These are phyloP conservation scores for Sporothrix inflata DNA, from an alignment of 2,329 filamentous ascomycete species.

Conservation along the genomic window DNA sequence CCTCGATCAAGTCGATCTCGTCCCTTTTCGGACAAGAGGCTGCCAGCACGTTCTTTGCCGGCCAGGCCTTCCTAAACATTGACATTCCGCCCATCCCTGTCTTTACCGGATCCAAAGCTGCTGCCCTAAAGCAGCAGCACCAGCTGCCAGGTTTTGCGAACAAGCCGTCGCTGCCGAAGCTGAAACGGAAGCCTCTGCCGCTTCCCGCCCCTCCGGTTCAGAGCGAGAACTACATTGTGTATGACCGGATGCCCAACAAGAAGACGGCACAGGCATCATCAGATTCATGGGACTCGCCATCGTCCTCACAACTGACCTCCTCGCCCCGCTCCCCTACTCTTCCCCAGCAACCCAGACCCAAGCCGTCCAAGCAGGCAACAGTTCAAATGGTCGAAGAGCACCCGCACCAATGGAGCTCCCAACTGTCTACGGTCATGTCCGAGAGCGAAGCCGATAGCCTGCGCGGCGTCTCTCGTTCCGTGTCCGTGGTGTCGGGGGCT, in stretches of 20 bases:
- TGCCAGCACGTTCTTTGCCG: constrained; percentile 44
- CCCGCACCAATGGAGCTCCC: constrained; percentile 65
- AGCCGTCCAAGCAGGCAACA: constrained; percentile 33
- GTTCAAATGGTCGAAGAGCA: constrained; percentile 53
- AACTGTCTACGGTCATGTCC: constrained; percentile 66
- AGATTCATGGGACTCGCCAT: constrained; percentile 37
- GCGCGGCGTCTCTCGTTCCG: constrained; percentile 52
- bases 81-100: constrained; percentile 40
- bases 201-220: constrained; percentile 25
- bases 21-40: constrained; percentile 56
- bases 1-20: constrained; percentile 55
- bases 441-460: constrained; percentile 60
- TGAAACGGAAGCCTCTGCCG: constrained; percentile 32
- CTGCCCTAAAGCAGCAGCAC: constrained; percentile 4
- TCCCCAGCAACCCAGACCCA: constrained; percentile 26
- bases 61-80: constrained; percentile 47
- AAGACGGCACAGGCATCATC: not conserved
- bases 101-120: constrained; percentile 33
- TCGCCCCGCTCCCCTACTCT: constrained; percentile 29
- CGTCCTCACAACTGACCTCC: constrained; percentile 41
- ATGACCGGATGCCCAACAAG: constrained; percentile 22
- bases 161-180: constrained; percentile 27
- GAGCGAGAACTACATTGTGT: constrained; percentile 28
- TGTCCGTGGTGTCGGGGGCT: constrained; percentile 48
- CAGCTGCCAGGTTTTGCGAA: constrained; percentile 9